Evolutionary conservation across 192 early-diverging fungal genomes (phyloP), one percentile per base, ranked within the genome.

Genomic region (Spinellus fusiger): DNA sequence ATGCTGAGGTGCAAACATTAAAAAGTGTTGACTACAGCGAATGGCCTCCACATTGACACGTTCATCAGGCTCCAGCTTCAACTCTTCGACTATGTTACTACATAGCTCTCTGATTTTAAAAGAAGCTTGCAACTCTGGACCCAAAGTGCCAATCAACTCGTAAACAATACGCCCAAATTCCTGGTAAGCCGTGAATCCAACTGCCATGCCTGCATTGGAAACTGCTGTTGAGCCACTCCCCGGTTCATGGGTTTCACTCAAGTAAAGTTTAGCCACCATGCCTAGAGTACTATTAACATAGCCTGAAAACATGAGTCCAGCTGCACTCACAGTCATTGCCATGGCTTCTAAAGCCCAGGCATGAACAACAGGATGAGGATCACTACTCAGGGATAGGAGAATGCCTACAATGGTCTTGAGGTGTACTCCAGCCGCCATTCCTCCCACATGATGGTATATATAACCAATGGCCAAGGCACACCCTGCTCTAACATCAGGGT

Each of bases 401-500:
- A 97, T 83, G 2, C 91, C 93, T 5, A 96, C 88, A 7, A 93
- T 86, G 3, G 91, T 94, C 31, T 89, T 85, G 35, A 99, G 74
- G 62, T 94, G 90, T 1, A 81, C 68, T 4, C 80, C 79, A 5
- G 91, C 92, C 0, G 89, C 89, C 80, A 98, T 89, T 1, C 93
- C 87, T 0, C 97, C 97, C 1, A 93, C 88, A 51, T 93, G 84
- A 46, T 86, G 80, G 68, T 93, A 91, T 47, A 97, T 87, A 28
- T 86, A 85, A 0, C 95, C 97, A 23, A 99, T 77, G 0, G 93
- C 95, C 1, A 97, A 77, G 0, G 92, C 87, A 7, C 89, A 86
- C n/a, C 97, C 94, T 0, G 94, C 93, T 2, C 97, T 86, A 2
- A 89, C 86, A 79, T 97, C 94, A 3, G 93, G 95, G 56, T 98